These are phyloP conservation scores for Pulveroboletus sp. DNA, from an alignment of 768 basidiomycete genomes.

Conservation along the genomic window DNA sequence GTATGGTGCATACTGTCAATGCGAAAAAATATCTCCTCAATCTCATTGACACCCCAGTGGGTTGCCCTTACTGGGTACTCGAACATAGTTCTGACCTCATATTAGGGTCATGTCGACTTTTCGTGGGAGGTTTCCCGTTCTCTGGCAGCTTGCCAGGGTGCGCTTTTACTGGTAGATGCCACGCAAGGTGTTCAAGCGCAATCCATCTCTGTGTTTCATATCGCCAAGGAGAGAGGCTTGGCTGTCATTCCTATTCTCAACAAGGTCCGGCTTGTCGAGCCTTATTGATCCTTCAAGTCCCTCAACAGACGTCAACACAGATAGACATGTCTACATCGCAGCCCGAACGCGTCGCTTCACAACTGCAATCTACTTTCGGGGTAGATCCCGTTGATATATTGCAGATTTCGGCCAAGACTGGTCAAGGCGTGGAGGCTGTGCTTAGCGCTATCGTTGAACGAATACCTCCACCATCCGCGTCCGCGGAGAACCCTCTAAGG, in stretches of 20 bases:
- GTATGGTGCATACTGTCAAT: constrained; percentile 70
- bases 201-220: constrained; percentile 90
- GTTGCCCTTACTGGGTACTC: constrained; percentile 9
- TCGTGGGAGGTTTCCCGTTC: constrained; percentile 94
- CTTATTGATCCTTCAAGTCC: neutral
- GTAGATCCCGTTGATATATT: constrained; percentile 71
- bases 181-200: constrained; percentile 98
- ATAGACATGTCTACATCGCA: constrained; percentile 91
- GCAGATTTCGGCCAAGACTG: constrained; percentile 89
- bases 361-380: constrained; percentile 80
- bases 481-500: constrained; percentile 52
- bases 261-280: constrained; percentile 50
- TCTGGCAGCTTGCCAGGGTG: constrained; percentile 91
- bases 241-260: constrained; percentile 89
- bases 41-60: constrained; percentile 91
- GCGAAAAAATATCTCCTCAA: constrained; percentile 73
- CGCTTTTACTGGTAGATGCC: constrained; percentile 83
- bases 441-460: constrained; percentile 76
- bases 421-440: constrained; percentile 72
- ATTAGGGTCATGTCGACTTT: constrained; percentile 94
- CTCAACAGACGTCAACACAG: constrained; percentile 34
- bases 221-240: constrained; percentile 75
- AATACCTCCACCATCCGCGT: constrained; percentile 74
- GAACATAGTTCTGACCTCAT: neutral
- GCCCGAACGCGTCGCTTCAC: constrained; percentile 71